Conservation (phyloP, 257 asterid genomes). For the Ehretia macrophylla region DNA sequence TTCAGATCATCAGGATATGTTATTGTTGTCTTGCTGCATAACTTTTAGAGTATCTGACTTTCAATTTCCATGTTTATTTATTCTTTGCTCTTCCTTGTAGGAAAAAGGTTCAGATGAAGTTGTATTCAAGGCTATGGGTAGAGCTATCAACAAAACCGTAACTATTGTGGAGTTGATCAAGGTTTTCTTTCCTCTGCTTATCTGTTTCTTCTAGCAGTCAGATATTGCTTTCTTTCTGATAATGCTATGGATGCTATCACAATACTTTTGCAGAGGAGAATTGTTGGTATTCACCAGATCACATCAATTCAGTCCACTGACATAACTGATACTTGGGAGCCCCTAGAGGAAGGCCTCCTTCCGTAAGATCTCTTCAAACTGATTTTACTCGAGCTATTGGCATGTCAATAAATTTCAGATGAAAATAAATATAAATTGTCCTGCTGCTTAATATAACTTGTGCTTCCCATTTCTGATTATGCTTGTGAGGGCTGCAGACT, state of each 20-base stretch:
- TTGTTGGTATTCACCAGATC: slow-evolving; percentile 92
- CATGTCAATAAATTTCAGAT: neutral
- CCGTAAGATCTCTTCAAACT: slow-evolving; percentile 46
- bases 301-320: slow-evolving; percentile 82
- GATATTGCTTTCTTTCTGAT: slow-evolving; percentile 9
- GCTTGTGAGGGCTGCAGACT: slow-evolving; percentile 49
- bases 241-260: slow-evolving; percentile 10
- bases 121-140: slow-evolving; percentile 72
- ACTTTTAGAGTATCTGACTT: no score
- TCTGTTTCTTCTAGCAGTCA: neutral
- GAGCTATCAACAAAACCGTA: slow-evolving; percentile 68
- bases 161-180: slow-evolving; percentile 64
- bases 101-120: slow-evolving; percentile 61
- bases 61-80: neutral
- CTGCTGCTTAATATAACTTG: neutral
- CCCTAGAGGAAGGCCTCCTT: slow-evolving; percentile 96
- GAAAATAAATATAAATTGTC: neutral
- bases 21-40: no score
- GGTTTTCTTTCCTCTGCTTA: slow-evolving; percentile 26
- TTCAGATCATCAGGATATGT: no score
- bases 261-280: slow-evolving; percentile 61
- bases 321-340: slow-evolving; percentile 96
- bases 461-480: neutral
- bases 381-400: neutral
- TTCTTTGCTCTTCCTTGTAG: slow-evolving; percentile 17